Percentiles rank a stretch among this genome's conserved stretches.
phyloP scores from a whole-genome alignment of 2,329 filamentous ascomycete species.

The Ophioceras dolichostomum region DNA sequence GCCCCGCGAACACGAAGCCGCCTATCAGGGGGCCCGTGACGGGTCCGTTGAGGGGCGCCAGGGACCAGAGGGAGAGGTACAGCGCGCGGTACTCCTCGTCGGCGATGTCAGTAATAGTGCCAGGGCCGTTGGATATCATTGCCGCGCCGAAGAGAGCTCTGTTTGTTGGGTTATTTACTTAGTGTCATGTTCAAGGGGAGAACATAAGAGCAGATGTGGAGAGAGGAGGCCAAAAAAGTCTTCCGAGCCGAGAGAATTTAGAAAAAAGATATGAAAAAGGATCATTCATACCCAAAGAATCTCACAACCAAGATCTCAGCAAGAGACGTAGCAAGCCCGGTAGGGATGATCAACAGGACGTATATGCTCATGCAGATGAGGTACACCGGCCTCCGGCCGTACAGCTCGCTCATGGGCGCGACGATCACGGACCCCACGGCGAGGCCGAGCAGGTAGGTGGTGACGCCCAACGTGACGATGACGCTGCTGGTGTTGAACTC shows the following conservation, averaged over 20 bases:
- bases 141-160: slow-evolving; percentile 37
- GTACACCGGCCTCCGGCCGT: slow-evolving; percentile 53
- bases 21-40: slow-evolving; percentile 58
- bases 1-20: slow-evolving; percentile 63
- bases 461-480: slow-evolving; percentile 49
- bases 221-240: slow-evolving; percentile 6
- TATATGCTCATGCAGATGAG: slow-evolving; percentile 49
- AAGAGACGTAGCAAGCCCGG: slow-evolving; percentile 52
- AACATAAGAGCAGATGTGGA: not conserved
- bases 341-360: slow-evolving; percentile 55
- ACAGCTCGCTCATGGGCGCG: slow-evolving; percentile 59
- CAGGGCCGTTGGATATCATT: slow-evolving; percentile 74
- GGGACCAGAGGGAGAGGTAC: slow-evolving; percentile 72
- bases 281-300: slow-evolving; percentile 55
- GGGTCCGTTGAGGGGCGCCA: slow-evolving; percentile 75
- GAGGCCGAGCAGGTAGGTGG: slow-evolving; percentile 34
- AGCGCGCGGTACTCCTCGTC: slow-evolving; percentile 67
- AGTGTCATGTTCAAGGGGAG: not conserved
- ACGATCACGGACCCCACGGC: slow-evolving; percentile 55
- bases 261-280: slow-evolving; percentile 2
- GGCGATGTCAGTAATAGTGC: slow-evolving; percentile 74
- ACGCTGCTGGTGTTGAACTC: slow-evolving; percentile 47
- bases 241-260: not conserved
- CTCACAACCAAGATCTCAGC: slow-evolving; percentile 51
- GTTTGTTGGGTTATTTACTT: not conserved